Base-by-base conservation (phyloP, 352 stramenopile genomes). In the Saprolegnia diclina region DNA sequence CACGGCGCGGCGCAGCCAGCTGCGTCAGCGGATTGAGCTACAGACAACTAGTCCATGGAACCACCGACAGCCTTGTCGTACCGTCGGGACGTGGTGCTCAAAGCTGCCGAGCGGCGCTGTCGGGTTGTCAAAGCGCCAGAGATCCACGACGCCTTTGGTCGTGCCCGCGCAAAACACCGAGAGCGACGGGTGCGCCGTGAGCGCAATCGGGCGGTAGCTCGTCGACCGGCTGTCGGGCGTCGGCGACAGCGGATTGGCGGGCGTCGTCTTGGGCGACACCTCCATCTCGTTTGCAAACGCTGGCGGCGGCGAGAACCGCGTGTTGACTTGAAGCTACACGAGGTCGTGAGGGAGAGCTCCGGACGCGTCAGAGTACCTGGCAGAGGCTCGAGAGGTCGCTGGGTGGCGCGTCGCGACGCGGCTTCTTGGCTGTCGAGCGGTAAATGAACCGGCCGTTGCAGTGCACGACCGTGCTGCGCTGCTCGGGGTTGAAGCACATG, bases 61-160 rank as follows among this genome's bases (percentile, higher is more conserved):
- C 46, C 38, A 42, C 37, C 7, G 57, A 0, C 63, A 10, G 55
- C 70, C 32, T 37, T 5, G 0, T 6, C 64, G 3, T 64, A 71
- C 76, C 11, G 77, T 56, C 16, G 90, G 76, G 11, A 89, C 64
- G 11, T 90, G 75, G 87, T 83, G 64, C 91, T 92, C 18, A 79
- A 72, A 55, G 75, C 89, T 38, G 89, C 71, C 18, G 81, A 67
- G 71, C 81, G 63, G 35, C n/a, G 45, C 13, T 13, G 46, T 93
- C 22, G 92, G 72, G 38, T 83, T 89, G 61, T 95, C 87, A 68
- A 85, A 95, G 0, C 85, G 90, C 87, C 85, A 95, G 56, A 95
- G 46, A 65, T 94, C 85, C 29, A 94, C 76, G 56, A 80, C 80
- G 1, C 87, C 87, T 62, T 92, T 92, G 52, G 89, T 80, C 55